phyloP scores from a whole-genome alignment of 108 stramenopile genomes.

The Nannochloropsis salina region DNA sequence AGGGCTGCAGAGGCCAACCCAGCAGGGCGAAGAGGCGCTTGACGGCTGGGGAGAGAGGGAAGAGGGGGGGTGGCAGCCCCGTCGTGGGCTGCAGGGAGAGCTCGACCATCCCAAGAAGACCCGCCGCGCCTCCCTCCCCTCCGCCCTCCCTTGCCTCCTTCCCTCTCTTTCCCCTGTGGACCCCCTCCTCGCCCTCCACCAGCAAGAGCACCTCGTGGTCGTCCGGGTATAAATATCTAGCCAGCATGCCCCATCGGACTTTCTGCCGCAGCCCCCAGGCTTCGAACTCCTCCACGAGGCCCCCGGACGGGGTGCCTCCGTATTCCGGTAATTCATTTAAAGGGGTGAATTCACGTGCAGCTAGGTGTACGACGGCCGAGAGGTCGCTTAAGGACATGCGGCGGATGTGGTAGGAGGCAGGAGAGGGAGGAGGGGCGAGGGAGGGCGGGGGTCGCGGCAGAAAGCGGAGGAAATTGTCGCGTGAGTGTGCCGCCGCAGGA shows the following conservation, averaged over 20 bases:
- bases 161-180: not conserved
- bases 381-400: not conserved
- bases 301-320: not conserved
- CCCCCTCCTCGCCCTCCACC: not conserved
- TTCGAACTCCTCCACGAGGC: not conserved
- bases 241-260: constrained; percentile 4
- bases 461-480: not conserved
- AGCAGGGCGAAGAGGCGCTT: not conserved
- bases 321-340: not conserved
- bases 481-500: not conserved
- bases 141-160: not conserved
- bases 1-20: not conserved
- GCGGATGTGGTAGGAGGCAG: not conserved
- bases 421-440: not conserved
- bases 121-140: not conserved
- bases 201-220: constrained; percentile 17
- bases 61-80: not conserved
- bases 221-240: not conserved
- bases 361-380: not conserved
- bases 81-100: constrained; percentile 14
- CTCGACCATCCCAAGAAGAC: not conserved
- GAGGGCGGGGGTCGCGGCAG: not conserved
- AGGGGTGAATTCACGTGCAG: not conserved
- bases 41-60: not conserved
- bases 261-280: constrained; percentile 7